Conservation (phyloP, 2,329 filamentous ascomycete species). For the Juglanconis oblonga region DNA sequence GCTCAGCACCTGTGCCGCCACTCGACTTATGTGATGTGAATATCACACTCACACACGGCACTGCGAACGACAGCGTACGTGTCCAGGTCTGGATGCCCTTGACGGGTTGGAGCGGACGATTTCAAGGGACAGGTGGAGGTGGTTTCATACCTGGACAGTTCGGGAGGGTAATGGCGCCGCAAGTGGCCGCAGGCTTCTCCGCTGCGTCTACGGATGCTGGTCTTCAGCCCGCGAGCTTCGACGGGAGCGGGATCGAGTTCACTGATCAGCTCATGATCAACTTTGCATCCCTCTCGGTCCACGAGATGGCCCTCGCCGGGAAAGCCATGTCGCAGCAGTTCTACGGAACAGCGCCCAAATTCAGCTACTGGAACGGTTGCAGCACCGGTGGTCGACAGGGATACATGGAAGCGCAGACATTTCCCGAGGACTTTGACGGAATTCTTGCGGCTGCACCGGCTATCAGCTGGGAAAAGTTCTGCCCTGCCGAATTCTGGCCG, state of each 20-base stretch:
- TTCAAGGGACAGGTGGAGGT: not conserved
- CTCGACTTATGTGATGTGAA: not conserved
- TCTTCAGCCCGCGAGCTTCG: not conserved
- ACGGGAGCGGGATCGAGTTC: not conserved
- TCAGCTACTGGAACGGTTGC: conserved; percentile 54
- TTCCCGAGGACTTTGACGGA: conserved; percentile 53
- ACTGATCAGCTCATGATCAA: not conserved
- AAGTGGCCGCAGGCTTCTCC: not conserved
- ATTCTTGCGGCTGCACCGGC: conserved; percentile 46
- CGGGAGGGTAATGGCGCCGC: not conserved
- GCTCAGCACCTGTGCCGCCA: not conserved
- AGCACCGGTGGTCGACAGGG: conserved; percentile 55
- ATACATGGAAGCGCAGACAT: conserved; percentile 44
- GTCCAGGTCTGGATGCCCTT: not conserved
- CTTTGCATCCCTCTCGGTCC: not conserved
- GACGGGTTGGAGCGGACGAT: not conserved
- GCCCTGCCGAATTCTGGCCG: conserved; percentile 18
- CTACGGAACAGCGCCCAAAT: conserved; percentile 41
- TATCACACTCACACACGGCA: not conserved
- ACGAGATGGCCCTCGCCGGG: not conserved
- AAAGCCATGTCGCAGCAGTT: conserved; percentile 46
- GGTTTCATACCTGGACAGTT: not conserved
- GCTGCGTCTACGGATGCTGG: not conserved
- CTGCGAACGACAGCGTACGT: not conserved
- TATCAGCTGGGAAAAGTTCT: conserved; percentile 33